Evolutionary conservation across 164 flowering plant genomes (phyloP), one percentile per base, ranked within the genome.

Genomic region (Malania oleifera): DNA sequence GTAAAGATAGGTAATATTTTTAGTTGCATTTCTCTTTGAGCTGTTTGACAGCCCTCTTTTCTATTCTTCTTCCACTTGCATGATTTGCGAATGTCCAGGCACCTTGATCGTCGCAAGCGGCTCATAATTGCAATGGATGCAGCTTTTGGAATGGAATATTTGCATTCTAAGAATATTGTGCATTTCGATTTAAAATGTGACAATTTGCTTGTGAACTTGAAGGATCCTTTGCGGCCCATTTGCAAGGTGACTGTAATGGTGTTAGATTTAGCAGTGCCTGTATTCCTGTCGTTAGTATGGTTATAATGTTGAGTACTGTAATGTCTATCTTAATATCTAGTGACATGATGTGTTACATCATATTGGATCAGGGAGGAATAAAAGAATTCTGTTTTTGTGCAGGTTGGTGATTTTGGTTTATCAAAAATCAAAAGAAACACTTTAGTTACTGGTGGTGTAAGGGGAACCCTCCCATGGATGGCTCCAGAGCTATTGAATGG

Each of bases 401-500:
- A 93, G 98, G 98, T 93, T 19, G 98, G 87, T 60, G 98, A 93
- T 80, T 93, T 93, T 82, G 98, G 98, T 44, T 63, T 93, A 70
- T 93, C 98, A 55, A 93, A 93, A 75, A 93, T 93, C 19, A 93
- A 87, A 73, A 59, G 96, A 60, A 93, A 93, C 75, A 93, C 98
- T n/a, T 72, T 93, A 75, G 98, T 93, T 63, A 79, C 98, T 72
- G 98, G 97, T 67, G 98, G 98, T 68, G 98, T 93, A 17, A 76
- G 98, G 64, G 98, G 98, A 73, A 91, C 98, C 19, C 73, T 91
- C 18, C 98, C 98, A 44, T 91, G 98, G 98, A 91, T 91, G 98
- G 98, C 98, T 27, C 98, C 98, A 15, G 98, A 91, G 72, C 78
- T 91, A 52, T 73, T 92, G 61, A 90, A 90, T 73, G 97, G 97